A percentile compares a stretch with the other conserved stretches of the same genome.
Conservation (phyloP, 2,329 filamentous ascomycete genomes). For the Microsporum ferrugineum region DNA sequence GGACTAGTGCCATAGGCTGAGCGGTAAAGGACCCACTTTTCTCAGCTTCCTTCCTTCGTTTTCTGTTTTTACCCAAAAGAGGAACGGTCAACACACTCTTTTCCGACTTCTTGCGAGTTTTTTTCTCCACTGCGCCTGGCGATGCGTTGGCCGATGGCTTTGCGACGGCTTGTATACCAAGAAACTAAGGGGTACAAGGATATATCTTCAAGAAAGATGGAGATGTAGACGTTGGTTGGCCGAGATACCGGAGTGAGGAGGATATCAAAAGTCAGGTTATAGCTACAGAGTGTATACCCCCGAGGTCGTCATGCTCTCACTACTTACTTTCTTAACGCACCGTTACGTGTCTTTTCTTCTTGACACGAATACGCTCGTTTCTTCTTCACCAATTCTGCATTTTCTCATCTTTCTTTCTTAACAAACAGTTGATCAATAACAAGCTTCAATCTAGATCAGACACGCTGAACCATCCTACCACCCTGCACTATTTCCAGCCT, state of each 20-base stretch:
- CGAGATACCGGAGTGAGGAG: neutral
- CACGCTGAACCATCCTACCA: too few relatives aligned
- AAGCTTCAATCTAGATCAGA: too few relatives aligned
- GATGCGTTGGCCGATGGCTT: neutral
- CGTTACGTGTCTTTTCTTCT: neutral
- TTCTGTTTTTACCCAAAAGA: neutral
- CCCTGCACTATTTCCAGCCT: too few relatives aligned
- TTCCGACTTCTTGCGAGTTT: neutral
- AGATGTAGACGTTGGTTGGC: neutral
- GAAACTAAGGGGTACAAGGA: neutral
- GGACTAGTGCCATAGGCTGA: neutral
- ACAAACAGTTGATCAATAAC: too few relatives aligned
- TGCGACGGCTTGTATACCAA: neutral
- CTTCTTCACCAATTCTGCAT: neutral
- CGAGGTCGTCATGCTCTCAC: neutral
- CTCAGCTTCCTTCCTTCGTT: neutral
- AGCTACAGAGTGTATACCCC: too few relatives aligned
- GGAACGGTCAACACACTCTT: neutral
- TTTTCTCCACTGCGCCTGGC: neutral
- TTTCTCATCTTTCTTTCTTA: too few relatives aligned
- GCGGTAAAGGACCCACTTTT: neutral
- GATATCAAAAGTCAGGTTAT: too few relatives aligned
- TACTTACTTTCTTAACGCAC: neutral
- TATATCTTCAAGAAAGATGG: neutral
- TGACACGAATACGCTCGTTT: neutral